Conservation (phyloP, 2,329 filamentous ascomycete genomes). For the Metarhizium brunneum region DNA sequence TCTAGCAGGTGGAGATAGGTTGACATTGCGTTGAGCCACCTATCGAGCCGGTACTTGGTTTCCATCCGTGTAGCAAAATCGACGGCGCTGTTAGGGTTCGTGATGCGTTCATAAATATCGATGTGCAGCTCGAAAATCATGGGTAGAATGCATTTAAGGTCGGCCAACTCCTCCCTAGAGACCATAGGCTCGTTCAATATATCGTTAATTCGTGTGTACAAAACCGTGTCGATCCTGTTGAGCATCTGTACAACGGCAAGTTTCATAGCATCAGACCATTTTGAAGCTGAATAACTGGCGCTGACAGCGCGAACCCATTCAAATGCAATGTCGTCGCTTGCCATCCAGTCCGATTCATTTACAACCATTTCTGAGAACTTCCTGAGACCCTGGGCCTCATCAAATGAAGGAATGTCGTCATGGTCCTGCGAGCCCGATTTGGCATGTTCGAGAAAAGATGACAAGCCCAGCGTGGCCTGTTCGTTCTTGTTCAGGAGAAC, state of each 20-base stretch:
- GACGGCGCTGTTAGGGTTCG: slow-evolving; percentile 45
- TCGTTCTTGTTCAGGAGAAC: slow-evolving; percentile 45
- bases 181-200: slow-evolving; percentile 27
- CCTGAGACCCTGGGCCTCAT: slow-evolving; percentile 42
- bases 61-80: slow-evolving; percentile 38
- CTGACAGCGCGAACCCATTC: slow-evolving; percentile 46
- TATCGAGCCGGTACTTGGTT: slow-evolving; percentile 38
- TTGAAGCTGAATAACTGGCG: slow-evolving; percentile 39
- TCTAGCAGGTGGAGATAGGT: slow-evolving; percentile 30
- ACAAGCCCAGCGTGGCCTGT: slow-evolving; percentile 41
- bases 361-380: slow-evolving; percentile 42
- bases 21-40: slow-evolving; percentile 44
- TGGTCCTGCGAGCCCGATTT: slow-evolving; percentile 45
- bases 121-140: slow-evolving; percentile 55
- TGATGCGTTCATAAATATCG: slow-evolving; percentile 50
- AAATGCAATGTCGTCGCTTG: slow-evolving; percentile 47
- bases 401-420: slow-evolving; percentile 36
- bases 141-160: slow-evolving; percentile 37
- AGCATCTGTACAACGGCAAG: slow-evolving; percentile 47
- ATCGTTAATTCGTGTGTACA: slow-evolving; percentile 37
- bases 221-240: slow-evolving; percentile 40
- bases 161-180: slow-evolving; percentile 16
- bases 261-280: slow-evolving; percentile 52
- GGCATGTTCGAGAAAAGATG: slow-evolving; percentile 55
- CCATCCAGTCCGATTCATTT: slow-evolving; percentile 34